phyloP scores from a whole-genome alignment of 306 rosid genomes.

The Crotalaria pallida region DNA sequence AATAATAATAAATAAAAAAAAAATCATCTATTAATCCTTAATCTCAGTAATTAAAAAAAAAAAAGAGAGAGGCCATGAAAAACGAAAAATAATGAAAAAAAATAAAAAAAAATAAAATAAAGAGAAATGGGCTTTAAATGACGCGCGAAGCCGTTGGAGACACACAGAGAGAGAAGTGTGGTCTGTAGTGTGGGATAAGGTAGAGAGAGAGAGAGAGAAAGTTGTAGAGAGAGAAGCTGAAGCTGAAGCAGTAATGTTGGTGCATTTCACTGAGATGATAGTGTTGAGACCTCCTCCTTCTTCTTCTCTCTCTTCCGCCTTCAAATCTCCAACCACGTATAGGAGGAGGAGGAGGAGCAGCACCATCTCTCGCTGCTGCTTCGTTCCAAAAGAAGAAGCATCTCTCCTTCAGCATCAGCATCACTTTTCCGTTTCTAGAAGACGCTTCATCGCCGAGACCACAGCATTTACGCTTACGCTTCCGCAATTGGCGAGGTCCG shows the following conservation, averaged over 20 bases:
- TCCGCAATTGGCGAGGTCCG: constrained; percentile 46
- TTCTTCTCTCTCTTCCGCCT: constrained; percentile 12
- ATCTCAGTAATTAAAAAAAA: too few species aligned
- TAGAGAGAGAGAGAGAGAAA: constrained; percentile 7
- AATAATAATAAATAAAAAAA: too few species aligned
- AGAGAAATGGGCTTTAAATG: neutral
- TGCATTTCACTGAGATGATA: constrained; percentile 48
- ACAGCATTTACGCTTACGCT: constrained; percentile 53
- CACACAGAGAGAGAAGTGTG: too few species aligned
- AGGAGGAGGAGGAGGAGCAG: constrained; percentile 18
- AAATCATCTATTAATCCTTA: too few species aligned
- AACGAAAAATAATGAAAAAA: too few species aligned
- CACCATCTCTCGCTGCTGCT: too few species aligned
- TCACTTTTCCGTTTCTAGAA: constrained; percentile 32
- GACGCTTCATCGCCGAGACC: constrained; percentile 60
- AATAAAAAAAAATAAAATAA: too few species aligned
- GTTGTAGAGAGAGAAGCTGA: neutral
- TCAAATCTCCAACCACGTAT: constrained; percentile 11
- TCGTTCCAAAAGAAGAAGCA: constrained; percentile 46
- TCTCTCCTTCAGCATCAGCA: constrained; percentile 27
- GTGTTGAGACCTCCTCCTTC: constrained; percentile 37
- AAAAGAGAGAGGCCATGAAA: too few species aligned
- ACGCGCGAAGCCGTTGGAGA: constrained; percentile 20
- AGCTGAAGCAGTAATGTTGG: constrained; percentile 48
- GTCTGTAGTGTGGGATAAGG: constrained; percentile 57